These are phyloP conservation scores for Solanum ossicruentum DNA, from an alignment of 257 asterid species.

Conservation along the genomic window DNA sequence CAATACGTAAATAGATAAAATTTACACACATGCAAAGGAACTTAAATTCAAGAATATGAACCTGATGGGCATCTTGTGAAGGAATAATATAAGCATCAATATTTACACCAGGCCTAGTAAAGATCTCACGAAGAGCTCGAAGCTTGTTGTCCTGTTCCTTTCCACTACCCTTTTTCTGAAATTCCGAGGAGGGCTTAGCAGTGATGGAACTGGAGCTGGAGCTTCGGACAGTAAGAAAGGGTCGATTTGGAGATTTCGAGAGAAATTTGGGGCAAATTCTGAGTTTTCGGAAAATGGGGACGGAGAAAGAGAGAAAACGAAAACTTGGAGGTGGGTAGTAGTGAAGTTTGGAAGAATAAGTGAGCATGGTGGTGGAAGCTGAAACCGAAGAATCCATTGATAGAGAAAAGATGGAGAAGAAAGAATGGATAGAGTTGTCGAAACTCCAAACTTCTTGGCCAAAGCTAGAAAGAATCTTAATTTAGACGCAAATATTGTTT, in stretches of 20 bases:
- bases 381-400: slow-evolving; percentile 18
- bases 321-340: slow-evolving; percentile 19
- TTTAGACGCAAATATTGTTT: background rate
- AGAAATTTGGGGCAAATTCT: slow-evolving; percentile 17
- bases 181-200: slow-evolving; percentile 85
- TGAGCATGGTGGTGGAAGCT: slow-evolving; percentile 25
- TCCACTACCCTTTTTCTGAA: slow-evolving; percentile 29
- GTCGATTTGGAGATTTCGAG: slow-evolving; percentile 8
- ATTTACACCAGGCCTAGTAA: slow-evolving; percentile 45
- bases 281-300: slow-evolving; percentile 33
- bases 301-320: slow-evolving; percentile 18
- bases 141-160: slow-evolving; percentile 53
- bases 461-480: background rate
- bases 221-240: slow-evolving; percentile 16
- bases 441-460: background rate
- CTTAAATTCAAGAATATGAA: slow-evolving; percentile 3
- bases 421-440: background rate
- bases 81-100: slow-evolving; percentile 92
- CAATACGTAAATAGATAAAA: no score
- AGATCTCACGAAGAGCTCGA: slow-evolving; percentile 55
- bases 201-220: slow-evolving; percentile 57
- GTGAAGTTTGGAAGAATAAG: slow-evolving; percentile 23
- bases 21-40: background rate
- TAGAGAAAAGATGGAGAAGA: background rate
- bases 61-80: slow-evolving; percentile 99